A percentile compares a stretch with the other conserved stretches of the same genome.
phyloP scores from a whole-genome alignment of 202 grass and related monocot species.

The Saccharum hybrid region DNA sequence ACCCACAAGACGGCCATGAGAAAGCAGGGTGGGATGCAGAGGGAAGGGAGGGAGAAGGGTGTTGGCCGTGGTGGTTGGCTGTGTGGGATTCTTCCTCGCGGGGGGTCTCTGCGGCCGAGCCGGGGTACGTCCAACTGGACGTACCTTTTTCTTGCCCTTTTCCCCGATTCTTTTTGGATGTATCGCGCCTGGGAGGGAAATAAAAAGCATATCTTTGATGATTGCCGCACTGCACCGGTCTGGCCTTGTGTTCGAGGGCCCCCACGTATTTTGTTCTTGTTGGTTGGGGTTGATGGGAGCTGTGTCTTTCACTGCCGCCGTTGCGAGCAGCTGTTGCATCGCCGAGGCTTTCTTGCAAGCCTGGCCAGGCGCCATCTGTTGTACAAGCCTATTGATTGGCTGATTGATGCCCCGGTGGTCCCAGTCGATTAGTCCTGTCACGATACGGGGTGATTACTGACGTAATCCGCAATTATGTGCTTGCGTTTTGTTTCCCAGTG shows the following conservation, averaged over 20 bases:
- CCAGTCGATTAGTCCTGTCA: slow-evolving; percentile 11
- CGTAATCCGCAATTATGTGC: slow-evolving; percentile 19
- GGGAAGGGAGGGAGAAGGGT: too few species aligned
- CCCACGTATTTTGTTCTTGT: slow-evolving; percentile 41
- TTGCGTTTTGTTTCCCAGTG: slow-evolving; percentile 22
- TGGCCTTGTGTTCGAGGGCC: slow-evolving; percentile 28
- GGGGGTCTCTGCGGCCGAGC: slow-evolving; percentile 24
- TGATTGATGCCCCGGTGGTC: slow-evolving; percentile 20
- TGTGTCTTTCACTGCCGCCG: slow-evolving; percentile 49
- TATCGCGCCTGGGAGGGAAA: not conserved
- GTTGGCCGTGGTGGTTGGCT: slow-evolving; percentile 16
- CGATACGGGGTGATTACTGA: slow-evolving; percentile 1
- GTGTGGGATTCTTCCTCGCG: slow-evolving; percentile 51
- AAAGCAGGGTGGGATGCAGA: slow-evolving; percentile 23
- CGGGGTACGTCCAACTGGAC: slow-evolving; percentile 43
- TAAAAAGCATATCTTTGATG: slow-evolving; percentile 33
- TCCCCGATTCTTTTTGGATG: slow-evolving; percentile 49
- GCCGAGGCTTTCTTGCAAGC: slow-evolving; percentile 38
- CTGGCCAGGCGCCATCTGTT: slow-evolving; percentile 38
- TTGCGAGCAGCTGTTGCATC: slow-evolving; percentile 42
- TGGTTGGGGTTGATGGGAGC: slow-evolving; percentile 50
- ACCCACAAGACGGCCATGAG: slow-evolving; percentile 16
- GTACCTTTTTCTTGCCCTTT: slow-evolving; percentile 45
- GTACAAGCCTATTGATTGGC: slow-evolving; percentile 22
- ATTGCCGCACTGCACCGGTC: slow-evolving; percentile 36